Evolutionary conservation across 208 protist species (phyloP), one percentile per base, ranked within the genome.

Genomic region (Acanthamoeba castellanii): DNA sequence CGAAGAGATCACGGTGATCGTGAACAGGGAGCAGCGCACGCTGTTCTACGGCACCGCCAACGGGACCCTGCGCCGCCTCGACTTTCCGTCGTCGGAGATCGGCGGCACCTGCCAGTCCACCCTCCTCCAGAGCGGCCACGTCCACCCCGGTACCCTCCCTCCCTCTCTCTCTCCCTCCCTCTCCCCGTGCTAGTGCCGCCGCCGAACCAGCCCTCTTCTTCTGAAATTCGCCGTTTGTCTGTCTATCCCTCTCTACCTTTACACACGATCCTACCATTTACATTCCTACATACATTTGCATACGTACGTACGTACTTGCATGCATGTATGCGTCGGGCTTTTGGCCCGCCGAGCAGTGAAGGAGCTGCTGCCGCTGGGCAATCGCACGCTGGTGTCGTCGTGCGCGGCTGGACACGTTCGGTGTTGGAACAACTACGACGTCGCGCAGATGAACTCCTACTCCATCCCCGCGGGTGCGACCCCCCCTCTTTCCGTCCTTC

Each of bases 351-450:
- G 64, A 72, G 64, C 64, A 72, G 45, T 84, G 22, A 50, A 34
- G 76, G 76, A 84, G 8, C 76, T 84, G 37, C 37, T 84, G 45
- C 76, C 76, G 8, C 76, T 84, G 32, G 76, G 76, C 22, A 84
- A 84, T 52, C 76, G 76, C 6, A 84, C 76, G 45, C 30, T 84
- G 30, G 76, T 84, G 5, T 84, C 76, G 6, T 57, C 45, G 37
- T 84, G 76, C 37, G 45, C 32, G 22, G 37, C 32, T 57, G 76
- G 76, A 27, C 76, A 84, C 30, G 76, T 84, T 8, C 76, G 76
- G 37, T 84, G 76, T 84, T 84, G 76, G 76, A 84, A 84, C 37
- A 84, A 84, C 45, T 84, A 84, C 45, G 76, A 84, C 45, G 76
- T 84, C 45, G 30, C 76, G 22, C 76, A 84, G 22, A 84, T 84